A percentile compares a stretch with the other conserved stretches of the same genome.
Conservation (phyloP, 352 stramenopile species). For the Globisporangium heterothallicum region DNA sequence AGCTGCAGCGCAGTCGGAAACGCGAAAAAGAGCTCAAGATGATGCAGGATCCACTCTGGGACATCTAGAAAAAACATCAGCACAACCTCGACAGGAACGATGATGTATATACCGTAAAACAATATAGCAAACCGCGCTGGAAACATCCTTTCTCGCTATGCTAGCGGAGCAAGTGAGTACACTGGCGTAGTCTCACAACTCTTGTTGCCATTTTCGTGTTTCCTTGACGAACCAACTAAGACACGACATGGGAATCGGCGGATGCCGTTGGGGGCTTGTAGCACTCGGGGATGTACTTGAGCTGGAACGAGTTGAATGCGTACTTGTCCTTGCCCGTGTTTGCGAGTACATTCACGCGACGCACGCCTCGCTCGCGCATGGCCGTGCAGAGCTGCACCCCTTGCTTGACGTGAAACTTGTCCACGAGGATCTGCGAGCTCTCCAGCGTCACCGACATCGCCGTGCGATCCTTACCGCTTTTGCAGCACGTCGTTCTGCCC, state of each 20-base stretch:
- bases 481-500: slow-evolving; percentile 94
- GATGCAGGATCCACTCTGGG: slow-evolving; percentile 69
- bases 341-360: slow-evolving; percentile 76
- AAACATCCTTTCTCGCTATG: not conserved
- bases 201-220: too few relatives aligned
- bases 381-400: slow-evolving; percentile 80
- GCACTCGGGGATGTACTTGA: slow-evolving; percentile 94
- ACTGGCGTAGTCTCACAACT: too few relatives aligned
- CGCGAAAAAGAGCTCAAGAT: slow-evolving; percentile 61
- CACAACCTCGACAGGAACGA: slow-evolving; percentile 7
- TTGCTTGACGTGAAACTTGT: slow-evolving; percentile 85
- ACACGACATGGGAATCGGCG: slow-evolving; percentile 68
- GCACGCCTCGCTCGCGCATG: slow-evolving; percentile 82
- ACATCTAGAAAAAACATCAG: slow-evolving; percentile 24
- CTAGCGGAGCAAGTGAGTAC: not conserved
- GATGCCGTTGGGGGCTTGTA: slow-evolving; percentile 88
- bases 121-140: slow-evolving; percentile 2
- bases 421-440: slow-evolving; percentile 87
- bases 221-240: too few relatives aligned
- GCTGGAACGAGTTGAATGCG: slow-evolving; percentile 96
- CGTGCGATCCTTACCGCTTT: slow-evolving; percentile 96
- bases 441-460: slow-evolving; percentile 97
- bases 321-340: slow-evolving; percentile 92
- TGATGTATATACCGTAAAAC: slow-evolving; percentile 2
- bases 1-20: slow-evolving; percentile 65